These are phyloP conservation scores for Ceratobasidium sp. DNA, from an alignment of 1,284 basidiomycete species.

Conservation along the genomic window DNA sequence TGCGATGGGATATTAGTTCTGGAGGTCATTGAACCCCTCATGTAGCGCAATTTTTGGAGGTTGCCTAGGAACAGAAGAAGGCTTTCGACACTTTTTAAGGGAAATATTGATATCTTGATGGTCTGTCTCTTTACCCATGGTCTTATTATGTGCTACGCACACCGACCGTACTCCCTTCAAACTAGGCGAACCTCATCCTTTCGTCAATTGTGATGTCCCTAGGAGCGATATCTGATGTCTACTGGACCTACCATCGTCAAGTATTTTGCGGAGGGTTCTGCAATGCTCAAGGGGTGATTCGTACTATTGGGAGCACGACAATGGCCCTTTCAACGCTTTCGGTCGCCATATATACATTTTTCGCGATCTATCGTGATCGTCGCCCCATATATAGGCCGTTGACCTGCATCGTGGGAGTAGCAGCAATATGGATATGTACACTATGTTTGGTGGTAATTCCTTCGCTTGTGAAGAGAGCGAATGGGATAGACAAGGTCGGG, in stretches of 20 bases:
- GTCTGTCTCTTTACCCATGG: background rate
- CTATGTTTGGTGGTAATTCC: too few species aligned
- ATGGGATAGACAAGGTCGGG: background rate
- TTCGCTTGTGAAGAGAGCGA: background rate
- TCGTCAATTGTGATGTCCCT: conserved; percentile 15
- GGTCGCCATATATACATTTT: too few species aligned
- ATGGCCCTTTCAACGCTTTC: too few species aligned
- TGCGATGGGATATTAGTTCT: background rate
- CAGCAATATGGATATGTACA: too few species aligned
- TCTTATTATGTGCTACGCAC: background rate
- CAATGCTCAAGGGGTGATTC: conserved; percentile 7
- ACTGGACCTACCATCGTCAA: conserved; percentile 9
- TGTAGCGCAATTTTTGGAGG: conserved; percentile 1
- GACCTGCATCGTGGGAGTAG: too few species aligned
- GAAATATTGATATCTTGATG: conserved; percentile 29
- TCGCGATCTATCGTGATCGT: too few species aligned
- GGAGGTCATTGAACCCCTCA: background rate
- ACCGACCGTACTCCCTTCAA: background rate
- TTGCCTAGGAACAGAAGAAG: background rate
- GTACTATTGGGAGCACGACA: conserved; percentile 2
- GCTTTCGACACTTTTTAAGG: background rate
- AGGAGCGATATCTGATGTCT: conserved; percentile 3
- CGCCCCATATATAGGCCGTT: too few species aligned
- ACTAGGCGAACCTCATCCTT: conserved; percentile 8
- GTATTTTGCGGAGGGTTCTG: conserved; percentile 11